Percentiles rank a stretch among this genome's conserved stretches.
phyloP scores from a whole-genome alignment of 2,329 filamentous ascomycete genomes.

The Parafenestella ontariensis region DNA sequence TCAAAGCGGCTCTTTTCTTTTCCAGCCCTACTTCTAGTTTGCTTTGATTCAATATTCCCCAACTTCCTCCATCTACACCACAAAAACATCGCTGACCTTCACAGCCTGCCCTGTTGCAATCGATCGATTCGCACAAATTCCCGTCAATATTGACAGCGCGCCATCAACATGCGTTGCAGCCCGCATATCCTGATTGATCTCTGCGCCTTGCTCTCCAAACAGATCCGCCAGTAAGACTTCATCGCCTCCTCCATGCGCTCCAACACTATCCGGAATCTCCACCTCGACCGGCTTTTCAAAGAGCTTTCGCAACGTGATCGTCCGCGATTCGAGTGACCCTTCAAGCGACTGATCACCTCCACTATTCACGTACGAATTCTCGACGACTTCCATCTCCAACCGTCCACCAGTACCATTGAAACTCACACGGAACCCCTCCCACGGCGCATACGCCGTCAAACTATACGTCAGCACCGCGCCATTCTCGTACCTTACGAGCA shows the following conservation, averaged over 20 bases:
- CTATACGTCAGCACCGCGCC: conserved; percentile 67
- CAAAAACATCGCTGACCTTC: conserved; percentile 59
- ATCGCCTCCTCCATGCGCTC: conserved; percentile 68
- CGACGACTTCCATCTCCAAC: conserved; percentile 67
- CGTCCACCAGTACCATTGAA: conserved; percentile 67
- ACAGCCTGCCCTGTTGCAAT: conserved; percentile 65
- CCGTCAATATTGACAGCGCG: conserved; percentile 65
- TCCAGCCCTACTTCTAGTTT: too few relatives aligned
- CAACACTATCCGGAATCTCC: conserved; percentile 59
- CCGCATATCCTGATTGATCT: conserved; percentile 56
- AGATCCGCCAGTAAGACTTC: conserved; percentile 64
- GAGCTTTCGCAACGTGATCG: conserved; percentile 60
- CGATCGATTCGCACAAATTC: conserved; percentile 65
- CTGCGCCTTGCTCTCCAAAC: conserved; percentile 61
- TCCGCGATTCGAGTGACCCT: conserved; percentile 60
- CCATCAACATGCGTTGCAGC: conserved; percentile 67
- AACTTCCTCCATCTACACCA: conserved; percentile 6
- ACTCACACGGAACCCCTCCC: conserved; percentile 66
- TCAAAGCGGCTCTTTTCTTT: too few relatives aligned
- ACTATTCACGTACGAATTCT: conserved; percentile 66
- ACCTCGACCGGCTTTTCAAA: conserved; percentile 66
- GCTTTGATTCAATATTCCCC: too few relatives aligned
- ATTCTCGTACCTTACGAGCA: conserved; percentile 64
- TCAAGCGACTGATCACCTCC: conserved; percentile 65
- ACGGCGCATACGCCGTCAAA: conserved; percentile 67